Evolutionary conservation across 208 protist genomes (phyloP).

Genomic region (Crithidia mellificae): DNA sequence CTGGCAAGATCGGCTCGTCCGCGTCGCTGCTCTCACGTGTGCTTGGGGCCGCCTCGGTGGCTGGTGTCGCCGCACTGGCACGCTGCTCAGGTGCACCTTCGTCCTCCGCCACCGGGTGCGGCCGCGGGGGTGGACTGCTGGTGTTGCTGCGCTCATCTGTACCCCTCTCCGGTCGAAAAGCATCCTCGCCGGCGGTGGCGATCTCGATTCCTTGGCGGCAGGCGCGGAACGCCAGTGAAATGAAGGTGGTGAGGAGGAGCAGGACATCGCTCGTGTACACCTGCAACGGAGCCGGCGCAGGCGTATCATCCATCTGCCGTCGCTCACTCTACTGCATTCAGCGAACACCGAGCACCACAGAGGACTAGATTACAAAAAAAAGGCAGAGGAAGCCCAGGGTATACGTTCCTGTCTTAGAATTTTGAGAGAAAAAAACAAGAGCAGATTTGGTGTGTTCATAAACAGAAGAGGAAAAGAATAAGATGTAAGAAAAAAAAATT

Average conservation of each 20-base stretch:
- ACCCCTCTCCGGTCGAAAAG: background rate
- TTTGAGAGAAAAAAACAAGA: background rate
- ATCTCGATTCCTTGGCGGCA: background rate
- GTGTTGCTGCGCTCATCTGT: background rate
- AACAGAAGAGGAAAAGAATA: too few species aligned
- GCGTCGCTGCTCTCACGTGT: background rate
- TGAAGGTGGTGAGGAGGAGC: slow-evolving; percentile 13
- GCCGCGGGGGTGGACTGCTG: background rate
- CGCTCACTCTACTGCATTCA: background rate
- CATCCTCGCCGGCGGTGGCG: background rate
- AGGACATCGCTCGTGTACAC: slow-evolving; percentile 14
- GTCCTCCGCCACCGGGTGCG: background rate
- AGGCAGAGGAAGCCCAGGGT: background rate
- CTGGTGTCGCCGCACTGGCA: background rate
- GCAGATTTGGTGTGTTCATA: too few species aligned
- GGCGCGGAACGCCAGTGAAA: slow-evolving; percentile 20
- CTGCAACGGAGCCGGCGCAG: background rate
- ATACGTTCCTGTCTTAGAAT: too few species aligned
- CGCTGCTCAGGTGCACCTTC: background rate
- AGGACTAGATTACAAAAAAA: too few species aligned
- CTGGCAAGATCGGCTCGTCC: background rate
- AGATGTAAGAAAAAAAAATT: too few species aligned
- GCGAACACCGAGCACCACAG: background rate
- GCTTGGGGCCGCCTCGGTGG: background rate
- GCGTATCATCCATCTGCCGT: slow-evolving; percentile 1